Percentiles rank a stretch among this genome's conserved stretches.
phyloP scores from a whole-genome alignment of 208 protist species.

The Trypanosoma rangeli region DNA sequence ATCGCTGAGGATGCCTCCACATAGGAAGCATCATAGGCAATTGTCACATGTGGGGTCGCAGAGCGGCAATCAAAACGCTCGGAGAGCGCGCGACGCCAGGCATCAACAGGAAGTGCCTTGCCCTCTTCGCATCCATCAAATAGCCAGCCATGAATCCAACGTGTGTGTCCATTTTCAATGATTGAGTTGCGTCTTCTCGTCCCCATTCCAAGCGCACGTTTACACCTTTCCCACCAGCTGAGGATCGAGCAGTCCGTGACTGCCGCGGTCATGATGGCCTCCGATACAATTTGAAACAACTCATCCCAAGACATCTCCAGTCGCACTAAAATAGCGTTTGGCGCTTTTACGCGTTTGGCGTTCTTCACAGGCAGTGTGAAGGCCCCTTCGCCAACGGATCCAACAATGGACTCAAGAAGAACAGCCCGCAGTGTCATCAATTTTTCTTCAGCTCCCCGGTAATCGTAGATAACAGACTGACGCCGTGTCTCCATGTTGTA shows the following conservation, averaged over 20 bases:
- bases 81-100: constrained; percentile 32
- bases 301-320: constrained; percentile 17
- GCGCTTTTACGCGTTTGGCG: constrained; percentile 1
- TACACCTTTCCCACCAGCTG: constrained; percentile 21
- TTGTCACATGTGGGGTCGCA: constrained; percentile 56
- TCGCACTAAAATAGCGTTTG: constrained; percentile 6
- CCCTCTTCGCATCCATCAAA: constrained; percentile 32
- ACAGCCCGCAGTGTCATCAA: background rate
- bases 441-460: constrained; percentile 2
- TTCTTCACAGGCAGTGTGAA: background rate
- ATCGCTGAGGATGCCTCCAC: constrained; percentile 1
- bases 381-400: constrained; percentile 4
- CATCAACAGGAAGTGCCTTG: background rate
- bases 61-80: constrained; percentile 52
- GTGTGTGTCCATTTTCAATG: constrained; percentile 51
- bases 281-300: constrained; percentile 9
- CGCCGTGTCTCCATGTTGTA: background rate
- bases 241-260: background rate
- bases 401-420: constrained; percentile 23
- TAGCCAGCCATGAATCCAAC: constrained; percentile 80
- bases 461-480: constrained; percentile 13
- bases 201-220: constrained; percentile 3
- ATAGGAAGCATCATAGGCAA: constrained; percentile 34
- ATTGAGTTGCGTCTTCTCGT: background rate
- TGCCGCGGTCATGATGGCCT: constrained; percentile 7